Conservation (phyloP, 1,284 basidiomycete genomes). For the Hemileia vastatrix region DNA sequence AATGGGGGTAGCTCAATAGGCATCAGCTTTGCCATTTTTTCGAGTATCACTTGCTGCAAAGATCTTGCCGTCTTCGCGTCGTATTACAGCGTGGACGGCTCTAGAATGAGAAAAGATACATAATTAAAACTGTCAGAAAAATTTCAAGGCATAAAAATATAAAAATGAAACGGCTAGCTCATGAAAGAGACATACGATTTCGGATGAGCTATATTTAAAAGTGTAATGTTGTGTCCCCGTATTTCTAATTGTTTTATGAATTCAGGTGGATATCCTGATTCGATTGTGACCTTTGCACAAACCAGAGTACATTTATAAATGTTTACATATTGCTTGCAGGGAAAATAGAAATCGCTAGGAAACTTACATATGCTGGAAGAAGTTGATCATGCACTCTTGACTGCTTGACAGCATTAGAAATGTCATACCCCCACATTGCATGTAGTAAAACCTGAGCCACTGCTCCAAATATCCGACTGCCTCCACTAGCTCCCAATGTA, state of each 20-base stretch:
- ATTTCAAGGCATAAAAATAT: background rate
- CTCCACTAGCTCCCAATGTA: slow-evolving; percentile 74
- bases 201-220: slow-evolving; percentile 7
- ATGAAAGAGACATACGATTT: slow-evolving; percentile 4
- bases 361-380: slow-evolving; percentile 52
- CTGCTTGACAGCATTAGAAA: slow-evolving; percentile 68
- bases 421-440: slow-evolving; percentile 67
- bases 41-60: slow-evolving; percentile 18
- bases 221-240: slow-evolving; percentile 11
- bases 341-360: background rate
- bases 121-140: background rate
- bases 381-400: slow-evolving; percentile 88
- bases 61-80: background rate
- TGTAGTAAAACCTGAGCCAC: slow-evolving; percentile 74
- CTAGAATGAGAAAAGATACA: background rate
- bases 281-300: background rate
- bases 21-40: slow-evolving; percentile 11
- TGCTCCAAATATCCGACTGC: slow-evolving; percentile 70
- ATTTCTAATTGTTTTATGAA: slow-evolving; percentile 5
- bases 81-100: slow-evolving; percentile 7
- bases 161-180: background rate
- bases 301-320: background rate
- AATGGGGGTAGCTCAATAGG: slow-evolving; percentile 19
- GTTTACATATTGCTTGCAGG: background rate
- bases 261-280: slow-evolving; percentile 14